Evolutionary conservation across 176 grass and related monocot genomes (phyloP), one percentile per base, ranked within the genome.

Genomic region (Paspalum vaginatum): DNA sequence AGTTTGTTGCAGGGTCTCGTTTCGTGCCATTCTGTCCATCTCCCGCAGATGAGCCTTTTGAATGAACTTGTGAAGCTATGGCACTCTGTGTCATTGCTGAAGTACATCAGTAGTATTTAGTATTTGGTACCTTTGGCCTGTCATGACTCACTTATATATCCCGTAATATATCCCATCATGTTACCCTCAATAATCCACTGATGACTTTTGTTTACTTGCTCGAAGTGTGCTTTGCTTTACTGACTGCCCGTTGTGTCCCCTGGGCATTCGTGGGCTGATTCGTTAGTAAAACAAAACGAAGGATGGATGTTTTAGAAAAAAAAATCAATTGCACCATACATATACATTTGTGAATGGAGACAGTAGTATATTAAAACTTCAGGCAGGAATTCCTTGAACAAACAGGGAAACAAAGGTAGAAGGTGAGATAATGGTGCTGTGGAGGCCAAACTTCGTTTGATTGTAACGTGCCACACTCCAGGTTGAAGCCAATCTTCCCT

Each of bases 61-160:
- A 75, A 70, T 70, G 48, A 85, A 85, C 77, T 85, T 77, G 83
- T 77, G 87, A 89, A 47, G 82, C 87, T 81, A 25, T 89, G 77
- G 64, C 52, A 32, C n/a, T 57, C 3, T 70, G 58, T 32, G 32
- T 57, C 71, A 64, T 81, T 72, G 78, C 87, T 72, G 72, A 81
- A 71, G 87, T 72, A 77, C 77, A 44, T 77, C 24, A 51, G 65
- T 74, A 48, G 78, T 81, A 41, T 85, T 85, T 85, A 77, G 64
- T 26, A 80, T 76, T 64, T 76, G 42, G 82, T 81, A 77, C 87
- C 76, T 57, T 57, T 58, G 71, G 26, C 13, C 57, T 70, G 74
- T 59, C 59, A 22, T 78, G 80, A 66, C 50, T 84, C 26, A 64
- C 62, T 57, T 71, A 77, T 77, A 70, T 67, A 71, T 51, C 24